Percentiles rank a stretch among this genome's conserved stretches.
Evolutionary conservation across 2,329 filamentous ascomycete genomes (phyloP).

Genomic region (Apiospora malaysiana): DNA sequence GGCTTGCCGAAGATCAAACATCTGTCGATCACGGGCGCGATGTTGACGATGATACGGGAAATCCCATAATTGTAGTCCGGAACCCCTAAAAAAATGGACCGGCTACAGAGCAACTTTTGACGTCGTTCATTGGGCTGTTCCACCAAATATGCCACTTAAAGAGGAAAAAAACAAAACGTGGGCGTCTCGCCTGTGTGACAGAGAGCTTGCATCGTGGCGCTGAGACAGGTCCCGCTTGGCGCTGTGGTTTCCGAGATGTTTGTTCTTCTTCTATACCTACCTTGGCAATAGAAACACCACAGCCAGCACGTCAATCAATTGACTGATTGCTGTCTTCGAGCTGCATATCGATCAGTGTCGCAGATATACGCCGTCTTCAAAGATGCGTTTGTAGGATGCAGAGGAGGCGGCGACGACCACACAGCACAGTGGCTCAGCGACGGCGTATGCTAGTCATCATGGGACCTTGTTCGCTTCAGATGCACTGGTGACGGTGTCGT

Average conservation of each 20-base stretch:
- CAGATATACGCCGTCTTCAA: background rate
- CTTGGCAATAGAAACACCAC: background rate
- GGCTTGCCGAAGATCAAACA: slow-evolving; percentile 10
- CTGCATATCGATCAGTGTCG: background rate
- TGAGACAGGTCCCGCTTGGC: slow-evolving; percentile 8
- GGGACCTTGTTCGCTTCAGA: background rate
- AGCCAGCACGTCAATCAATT: background rate
- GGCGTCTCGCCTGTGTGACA: slow-evolving; percentile 17
- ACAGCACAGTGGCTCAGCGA: background rate
- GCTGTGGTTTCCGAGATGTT: background rate
- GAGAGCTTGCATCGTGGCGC: slow-evolving; percentile 7
- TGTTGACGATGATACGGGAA: slow-evolving; percentile 16
- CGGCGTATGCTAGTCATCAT: background rate
- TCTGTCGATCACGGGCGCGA: background rate
- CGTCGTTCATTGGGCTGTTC: background rate
- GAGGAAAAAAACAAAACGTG: slow-evolving; percentile 13
- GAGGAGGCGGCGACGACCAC: background rate
- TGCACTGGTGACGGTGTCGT: background rate
- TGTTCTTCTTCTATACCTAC: slow-evolving; percentile 7
- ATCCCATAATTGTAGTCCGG: background rate
- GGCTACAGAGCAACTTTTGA: background rate
- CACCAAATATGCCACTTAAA: background rate
- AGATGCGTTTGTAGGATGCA: background rate
- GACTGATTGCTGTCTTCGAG: slow-evolving; percentile 5
- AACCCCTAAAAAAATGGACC: background rate